Conservation (phyloP, 495 filamentous ascomycete species). For the Aspergillus affinis region DNA sequence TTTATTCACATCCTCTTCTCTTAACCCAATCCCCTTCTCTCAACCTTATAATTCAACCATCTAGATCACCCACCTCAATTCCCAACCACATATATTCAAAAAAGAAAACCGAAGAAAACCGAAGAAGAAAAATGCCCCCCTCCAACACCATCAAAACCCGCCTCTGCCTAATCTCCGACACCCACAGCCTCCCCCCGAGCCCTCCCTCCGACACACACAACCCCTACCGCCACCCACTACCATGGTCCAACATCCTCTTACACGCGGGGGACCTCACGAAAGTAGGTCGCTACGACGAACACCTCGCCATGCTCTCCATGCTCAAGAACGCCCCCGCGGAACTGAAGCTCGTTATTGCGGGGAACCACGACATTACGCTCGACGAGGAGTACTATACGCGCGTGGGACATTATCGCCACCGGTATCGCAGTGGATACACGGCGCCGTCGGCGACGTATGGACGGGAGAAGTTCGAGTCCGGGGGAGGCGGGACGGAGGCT, state of each 20-base stretch:
- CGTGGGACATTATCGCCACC: conserved; percentile 34
- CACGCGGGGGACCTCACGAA: conserved; percentile 76
- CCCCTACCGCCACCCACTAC: conserved; percentile 49
- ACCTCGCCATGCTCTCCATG: conserved; percentile 51
- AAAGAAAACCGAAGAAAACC: not conserved
- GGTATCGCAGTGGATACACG: conserved; percentile 20
- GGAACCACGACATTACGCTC: conserved; percentile 77
- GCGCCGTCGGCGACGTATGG: conserved; percentile 12
- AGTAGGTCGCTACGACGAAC: conserved; percentile 56
- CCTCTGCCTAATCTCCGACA: conserved; percentile 64
- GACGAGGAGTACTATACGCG: conserved; percentile 53
- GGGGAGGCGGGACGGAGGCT: conserved; percentile 10
- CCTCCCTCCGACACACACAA: conserved; percentile 21
- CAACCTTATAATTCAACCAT: not conserved
- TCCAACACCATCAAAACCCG: conserved; percentile 40
- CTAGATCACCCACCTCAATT: conserved; percentile 3
- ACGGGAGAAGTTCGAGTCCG: not conserved
- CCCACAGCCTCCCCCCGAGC: conserved; percentile 48
- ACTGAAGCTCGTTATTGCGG: conserved; percentile 77
- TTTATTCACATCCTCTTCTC: too few species aligned
- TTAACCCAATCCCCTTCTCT: not conserved
- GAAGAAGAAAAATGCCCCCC: conserved; percentile 4
- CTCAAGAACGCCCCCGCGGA: conserved; percentile 58
- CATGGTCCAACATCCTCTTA: conserved; percentile 61
- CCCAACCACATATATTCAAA: not conserved